These are phyloP conservation scores for Trichosporon sp. DNA, from an alignment of 1,284 basidiomycete species.

Conservation along the genomic window DNA sequence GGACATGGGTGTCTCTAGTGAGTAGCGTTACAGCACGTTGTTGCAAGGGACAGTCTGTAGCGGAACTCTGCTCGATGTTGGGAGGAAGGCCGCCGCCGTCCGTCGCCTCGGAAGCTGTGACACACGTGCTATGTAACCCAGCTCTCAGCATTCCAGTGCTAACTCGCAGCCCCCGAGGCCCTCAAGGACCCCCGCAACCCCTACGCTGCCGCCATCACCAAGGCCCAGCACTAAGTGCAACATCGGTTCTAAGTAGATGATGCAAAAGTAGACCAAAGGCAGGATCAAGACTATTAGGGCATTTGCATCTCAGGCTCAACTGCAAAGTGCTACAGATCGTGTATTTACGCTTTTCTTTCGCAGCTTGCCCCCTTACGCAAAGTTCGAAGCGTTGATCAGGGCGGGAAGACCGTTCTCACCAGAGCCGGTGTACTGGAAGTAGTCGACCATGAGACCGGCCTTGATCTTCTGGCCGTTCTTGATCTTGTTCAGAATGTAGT, in stretches of 20 bases:
- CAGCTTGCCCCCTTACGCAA: not conserved
- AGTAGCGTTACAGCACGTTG: conserved; percentile 12
- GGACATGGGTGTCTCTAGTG: conserved; percentile 34
- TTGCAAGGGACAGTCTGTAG: too few relatives aligned
- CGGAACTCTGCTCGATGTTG: too few relatives aligned
- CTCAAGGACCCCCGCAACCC: conserved; percentile 37
- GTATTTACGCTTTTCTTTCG: not conserved
- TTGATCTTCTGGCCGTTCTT: conserved; percentile 22
- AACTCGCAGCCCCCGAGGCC: conserved; percentile 28
- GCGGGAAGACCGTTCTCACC: conserved; percentile 7
- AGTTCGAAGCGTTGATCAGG: conserved; percentile 14
- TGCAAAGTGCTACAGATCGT: not conserved
- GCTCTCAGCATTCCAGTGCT: too few relatives aligned
- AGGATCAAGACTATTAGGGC: not conserved
- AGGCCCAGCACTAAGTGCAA: conserved; percentile 14
- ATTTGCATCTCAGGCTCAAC: not conserved
- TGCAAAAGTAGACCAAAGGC: conserved; percentile 13
- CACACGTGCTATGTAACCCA: too few relatives aligned
- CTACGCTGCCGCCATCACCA: conserved; percentile 22
- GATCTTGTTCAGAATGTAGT: conserved; percentile 59
- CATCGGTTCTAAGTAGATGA: conserved; percentile 6
- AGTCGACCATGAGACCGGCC: conserved; percentile 38
- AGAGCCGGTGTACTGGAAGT: conserved; percentile 30
- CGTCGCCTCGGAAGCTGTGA: too few relatives aligned
- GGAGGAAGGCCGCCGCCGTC: too few relatives aligned